These are phyloP conservation scores for Hymenoscyphus linearis DNA, from an alignment of 2,329 filamentous ascomycete genomes.

Conservation along the genomic window DNA sequence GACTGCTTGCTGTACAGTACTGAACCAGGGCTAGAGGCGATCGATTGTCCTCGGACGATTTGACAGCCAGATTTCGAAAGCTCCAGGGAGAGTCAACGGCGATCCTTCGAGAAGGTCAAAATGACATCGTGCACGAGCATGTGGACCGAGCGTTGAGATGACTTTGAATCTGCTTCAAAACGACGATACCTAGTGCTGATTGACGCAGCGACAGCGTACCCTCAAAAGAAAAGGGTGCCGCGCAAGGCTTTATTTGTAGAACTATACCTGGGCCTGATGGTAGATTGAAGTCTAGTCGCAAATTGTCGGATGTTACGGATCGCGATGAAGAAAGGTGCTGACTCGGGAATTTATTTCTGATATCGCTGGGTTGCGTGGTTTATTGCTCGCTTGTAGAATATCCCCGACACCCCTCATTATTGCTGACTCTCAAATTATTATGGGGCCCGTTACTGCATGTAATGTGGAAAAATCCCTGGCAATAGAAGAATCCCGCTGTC, in stretches of 20 bases:
- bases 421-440: background rate
- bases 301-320: background rate
- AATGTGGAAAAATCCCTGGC: slow-evolving; percentile 11
- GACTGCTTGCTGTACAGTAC: background rate
- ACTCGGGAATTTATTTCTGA: background rate
- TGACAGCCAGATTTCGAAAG: slow-evolving; percentile 4
- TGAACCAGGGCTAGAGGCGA: slow-evolving; percentile 8
- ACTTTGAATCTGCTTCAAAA: slow-evolving; percentile 9
- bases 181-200: slow-evolving; percentile 6
- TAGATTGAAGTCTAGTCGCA: background rate
- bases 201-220: background rate
- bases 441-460: background rate
- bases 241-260: background rate
- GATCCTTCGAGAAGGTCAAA: slow-evolving; percentile 12
- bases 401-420: background rate
- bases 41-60: slow-evolving; percentile 12
- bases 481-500: slow-evolving; percentile 14
- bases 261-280: background rate
- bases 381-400: background rate
- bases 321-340: background rate
- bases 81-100: slow-evolving; percentile 4
- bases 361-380: background rate
- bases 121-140: slow-evolving; percentile 11
- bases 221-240: background rate
- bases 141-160: slow-evolving; percentile 11